phyloP scores from a whole-genome alignment of 805 yeast genomes.

The Jamesozyma hellenica region DNA sequence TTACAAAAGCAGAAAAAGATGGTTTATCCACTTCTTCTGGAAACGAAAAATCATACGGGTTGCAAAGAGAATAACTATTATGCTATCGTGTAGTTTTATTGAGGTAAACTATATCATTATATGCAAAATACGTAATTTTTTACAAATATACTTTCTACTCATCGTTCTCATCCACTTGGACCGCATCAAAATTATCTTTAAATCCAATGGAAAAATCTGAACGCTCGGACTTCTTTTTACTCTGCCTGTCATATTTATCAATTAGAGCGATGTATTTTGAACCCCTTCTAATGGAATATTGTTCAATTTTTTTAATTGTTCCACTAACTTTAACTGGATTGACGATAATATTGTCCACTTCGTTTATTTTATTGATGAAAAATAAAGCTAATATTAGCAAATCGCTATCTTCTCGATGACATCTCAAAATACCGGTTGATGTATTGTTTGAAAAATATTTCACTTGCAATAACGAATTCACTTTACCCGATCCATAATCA shows the following conservation, averaged over 20 bases:
- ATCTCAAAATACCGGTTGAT: constrained; percentile 74
- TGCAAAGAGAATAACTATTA: not conserved
- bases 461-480: constrained; percentile 48
- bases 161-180: not conserved
- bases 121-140: not conserved
- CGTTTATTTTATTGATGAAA: constrained; percentile 42
- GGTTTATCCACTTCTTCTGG: not conserved
- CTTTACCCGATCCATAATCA: constrained; percentile 62
- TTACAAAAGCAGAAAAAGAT: constrained; percentile 30
- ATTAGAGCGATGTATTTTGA: constrained; percentile 13
- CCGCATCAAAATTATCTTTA: constrained; percentile 9
- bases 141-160: not conserved
- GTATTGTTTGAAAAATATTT: constrained; percentile 78
- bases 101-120: too few relatives aligned
- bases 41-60: constrained; percentile 1
- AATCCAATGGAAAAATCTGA: not conserved
- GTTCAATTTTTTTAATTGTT: constrained; percentile 76
- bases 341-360: constrained; percentile 39
- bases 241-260: constrained; percentile 3
- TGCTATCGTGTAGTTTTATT: too few relatives aligned
- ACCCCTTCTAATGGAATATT: constrained; percentile 46
- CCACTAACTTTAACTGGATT: constrained; percentile 70
- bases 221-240: not conserved
- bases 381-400: constrained; percentile 59
- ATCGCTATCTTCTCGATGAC: constrained; percentile 55